Evolutionary conservation across 2,329 filamentous ascomycete species (phyloP).

Genomic region (Cladosporium sp.): DNA sequence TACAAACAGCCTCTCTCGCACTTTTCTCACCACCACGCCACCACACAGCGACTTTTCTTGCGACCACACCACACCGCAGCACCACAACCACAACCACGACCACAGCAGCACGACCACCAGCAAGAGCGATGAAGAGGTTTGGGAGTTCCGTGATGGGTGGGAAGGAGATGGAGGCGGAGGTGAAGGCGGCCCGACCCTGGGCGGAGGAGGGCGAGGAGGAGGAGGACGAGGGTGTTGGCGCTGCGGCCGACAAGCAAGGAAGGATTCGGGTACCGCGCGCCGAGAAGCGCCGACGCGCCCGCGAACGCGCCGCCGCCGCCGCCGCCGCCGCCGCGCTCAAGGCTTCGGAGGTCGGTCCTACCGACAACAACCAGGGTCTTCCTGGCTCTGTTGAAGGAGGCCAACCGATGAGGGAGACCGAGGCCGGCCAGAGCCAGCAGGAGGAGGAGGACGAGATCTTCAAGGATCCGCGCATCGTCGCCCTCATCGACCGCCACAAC

Average conservation of each 20-base stretch:
- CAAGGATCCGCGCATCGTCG: background rate
- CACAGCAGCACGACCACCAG: background rate
- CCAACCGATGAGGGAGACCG: background rate
- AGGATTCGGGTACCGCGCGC: background rate
- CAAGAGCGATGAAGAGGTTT: background rate
- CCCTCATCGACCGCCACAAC: background rate
- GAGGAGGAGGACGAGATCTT: background rate
- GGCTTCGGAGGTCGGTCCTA: background rate
- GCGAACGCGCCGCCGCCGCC: background rate
- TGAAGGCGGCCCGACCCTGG: too few species aligned
- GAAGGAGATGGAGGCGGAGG: background rate
- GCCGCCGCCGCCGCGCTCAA: background rate
- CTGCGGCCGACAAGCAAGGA: background rate
- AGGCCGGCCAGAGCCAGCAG: constrained; percentile 5
- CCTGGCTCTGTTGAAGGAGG: constrained; percentile 6
- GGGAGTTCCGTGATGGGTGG: background rate
- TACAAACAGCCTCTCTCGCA: background rate
- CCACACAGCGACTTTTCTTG: background rate
- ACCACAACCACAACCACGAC: background rate
- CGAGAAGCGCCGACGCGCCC: background rate
- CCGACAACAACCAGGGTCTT: constrained; percentile 10
- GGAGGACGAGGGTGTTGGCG: background rate
- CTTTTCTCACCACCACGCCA: background rate
- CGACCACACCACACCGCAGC: background rate
- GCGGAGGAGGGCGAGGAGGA: background rate